Evolutionary conservation across 805 yeast genomes (phyloP).

Genomic region (Candida andamanensis): DNA sequence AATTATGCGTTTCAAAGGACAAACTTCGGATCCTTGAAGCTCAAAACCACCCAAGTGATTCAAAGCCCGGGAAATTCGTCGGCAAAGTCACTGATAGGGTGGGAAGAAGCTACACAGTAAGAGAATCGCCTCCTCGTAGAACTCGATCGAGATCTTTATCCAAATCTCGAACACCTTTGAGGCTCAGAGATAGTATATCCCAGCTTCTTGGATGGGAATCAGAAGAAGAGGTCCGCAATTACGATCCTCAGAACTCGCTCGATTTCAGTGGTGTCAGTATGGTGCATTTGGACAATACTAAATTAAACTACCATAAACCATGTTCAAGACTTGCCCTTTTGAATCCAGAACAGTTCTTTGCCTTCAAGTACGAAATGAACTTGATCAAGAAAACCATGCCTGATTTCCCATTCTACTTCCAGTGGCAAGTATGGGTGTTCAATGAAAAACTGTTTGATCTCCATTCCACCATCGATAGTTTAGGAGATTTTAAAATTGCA

Average conservation of each 20-base stretch:
- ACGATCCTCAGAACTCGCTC: no score
- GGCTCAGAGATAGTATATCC: conserved; percentile 14
- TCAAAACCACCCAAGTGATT: no score
- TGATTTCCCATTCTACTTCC: conserved; percentile 15
- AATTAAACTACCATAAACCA: conserved; percentile 10
- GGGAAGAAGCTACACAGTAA: conserved; percentile 7
- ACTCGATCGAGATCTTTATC: conserved; percentile 1
- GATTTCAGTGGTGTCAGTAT: no score
- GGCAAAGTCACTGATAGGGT: conserved; percentile 2
- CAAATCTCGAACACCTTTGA: conserved; percentile 11
- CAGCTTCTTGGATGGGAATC: conserved; percentile 10
- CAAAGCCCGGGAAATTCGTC: not conserved
- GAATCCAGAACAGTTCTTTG: conserved; percentile 8
- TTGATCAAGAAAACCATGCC: conserved; percentile 6
- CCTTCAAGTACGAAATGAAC: conserved; percentile 11
- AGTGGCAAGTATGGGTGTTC: conserved; percentile 11
- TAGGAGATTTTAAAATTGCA: conserved; percentile 3
- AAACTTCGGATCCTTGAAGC: no score
- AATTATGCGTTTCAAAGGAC: no score
- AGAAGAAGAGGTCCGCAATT: no score
- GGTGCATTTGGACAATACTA: no score
- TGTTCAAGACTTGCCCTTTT: conserved; percentile 14
- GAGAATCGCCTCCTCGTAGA: conserved; percentile 3
- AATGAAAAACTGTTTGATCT: not conserved
- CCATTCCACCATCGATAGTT: conserved; percentile 1